Conservation (phyloP, 225 moss, liverwort and hornwort species). For the Rhytidiadelphus loreus region DNA sequence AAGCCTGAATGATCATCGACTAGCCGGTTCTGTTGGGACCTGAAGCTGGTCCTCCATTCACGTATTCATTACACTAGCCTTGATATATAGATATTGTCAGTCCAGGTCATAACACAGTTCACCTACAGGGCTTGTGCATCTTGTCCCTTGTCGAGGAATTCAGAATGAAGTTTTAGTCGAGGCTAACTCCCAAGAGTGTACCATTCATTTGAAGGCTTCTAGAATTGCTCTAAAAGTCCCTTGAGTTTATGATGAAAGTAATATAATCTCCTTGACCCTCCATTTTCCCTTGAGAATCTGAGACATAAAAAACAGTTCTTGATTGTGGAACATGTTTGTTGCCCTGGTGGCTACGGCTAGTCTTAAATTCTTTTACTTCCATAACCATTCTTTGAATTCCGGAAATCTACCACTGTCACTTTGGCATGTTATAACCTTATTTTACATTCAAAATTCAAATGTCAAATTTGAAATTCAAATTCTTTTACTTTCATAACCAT, state of each 20-base stretch:
- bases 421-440: neutral
- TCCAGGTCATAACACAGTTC: neutral
- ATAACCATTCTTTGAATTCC: too few relatives aligned
- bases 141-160: neutral
- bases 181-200: neutral
- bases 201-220: neutral
- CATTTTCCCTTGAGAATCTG: neutral
- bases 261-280: neutral
- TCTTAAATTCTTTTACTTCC: too few relatives aligned
- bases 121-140: neutral
- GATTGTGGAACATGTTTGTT: neutral
- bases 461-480: neutral
- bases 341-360: neutral
- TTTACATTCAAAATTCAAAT: neutral
- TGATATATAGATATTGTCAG: neutral
- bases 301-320: neutral
- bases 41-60: neutral
- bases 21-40: neutral
- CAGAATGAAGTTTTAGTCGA: neutral
- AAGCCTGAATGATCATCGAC: neutral
- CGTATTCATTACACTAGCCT: neutral
- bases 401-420: neutral
- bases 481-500: neutral
- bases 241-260: neutral
- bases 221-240: neutral